Base-by-base conservation (phyloP, 495 filamentous ascomycete species). In the Penicillium lagena region DNA sequence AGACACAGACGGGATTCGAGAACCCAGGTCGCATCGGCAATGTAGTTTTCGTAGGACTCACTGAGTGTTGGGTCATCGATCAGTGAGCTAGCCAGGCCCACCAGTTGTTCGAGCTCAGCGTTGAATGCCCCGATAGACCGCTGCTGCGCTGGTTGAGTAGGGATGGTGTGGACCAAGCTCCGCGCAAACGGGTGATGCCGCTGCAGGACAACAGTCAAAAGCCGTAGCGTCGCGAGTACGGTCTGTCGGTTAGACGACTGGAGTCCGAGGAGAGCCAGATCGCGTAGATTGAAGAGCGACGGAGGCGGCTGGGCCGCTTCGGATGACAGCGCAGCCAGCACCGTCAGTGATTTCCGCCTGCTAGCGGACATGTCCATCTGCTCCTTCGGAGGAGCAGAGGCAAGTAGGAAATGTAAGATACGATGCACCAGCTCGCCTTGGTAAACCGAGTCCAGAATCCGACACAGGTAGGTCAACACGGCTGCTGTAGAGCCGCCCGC, bases 401-500 rank as follows among this genome's bases (percentile, higher is more conserved):
- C 90, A 29, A 97, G 77, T 7, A 98, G 72, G 60, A 96, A 98
- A 45, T 89, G 83, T n/a, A 98, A 76, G 31, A 95, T 95, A 42
- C 95, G 79, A 52, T 94, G 84, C 39, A 96, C 84, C 57, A 98
- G 82, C 52, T 96, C 90, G 7, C 89, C 85, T 60, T 96, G 87
- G 32, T 96, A 86, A 7, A 99, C 73, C 0, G 85, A 85, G 51
- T 96, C 90, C 5, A 99, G 76, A 43, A 97, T 89, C 43, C 88
- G 85, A 43, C 85, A 84, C 22, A 97, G 76, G 63, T 99, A 97
- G 2, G 90, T 97, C 44, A 99, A 67, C 14, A 97, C 94, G 2
- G 93, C 91, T 7, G 96, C 90, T 6, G 91, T 93, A 2, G 94
- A 97, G 31, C 94, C 94, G 29, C 93, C 94, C 65, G 96, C 89